Conservation (phyloP, 306 rosid species). For the Citrullus amarus region DNA sequence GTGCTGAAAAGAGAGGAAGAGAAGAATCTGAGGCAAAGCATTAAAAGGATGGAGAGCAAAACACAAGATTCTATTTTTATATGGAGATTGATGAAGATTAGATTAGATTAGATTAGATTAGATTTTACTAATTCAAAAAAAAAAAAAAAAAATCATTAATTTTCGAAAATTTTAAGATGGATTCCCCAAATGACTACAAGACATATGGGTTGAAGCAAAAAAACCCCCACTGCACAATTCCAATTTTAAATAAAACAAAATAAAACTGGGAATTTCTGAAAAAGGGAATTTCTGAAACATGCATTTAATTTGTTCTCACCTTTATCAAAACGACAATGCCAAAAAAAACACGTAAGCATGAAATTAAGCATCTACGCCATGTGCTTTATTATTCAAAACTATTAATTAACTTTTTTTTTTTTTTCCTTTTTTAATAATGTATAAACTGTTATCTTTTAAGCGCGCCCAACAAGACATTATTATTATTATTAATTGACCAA, state of each 20-base stretch:
- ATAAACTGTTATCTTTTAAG: background rate
- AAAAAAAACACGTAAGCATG: background rate
- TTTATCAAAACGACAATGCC: constrained; percentile 2
- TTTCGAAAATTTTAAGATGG: constrained; percentile 2
- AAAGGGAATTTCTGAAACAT: constrained; percentile 4
- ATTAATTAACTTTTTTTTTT: background rate
- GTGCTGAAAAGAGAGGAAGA: no score
- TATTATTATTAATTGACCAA: background rate
- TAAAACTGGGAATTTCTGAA: background rate
- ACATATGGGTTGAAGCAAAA: background rate
- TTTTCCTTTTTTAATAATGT: no score
- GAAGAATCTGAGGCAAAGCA: no score
- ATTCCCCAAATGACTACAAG: constrained; percentile 1
- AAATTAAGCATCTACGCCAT: background rate
- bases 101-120: background rate
- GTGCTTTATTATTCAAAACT: background rate
- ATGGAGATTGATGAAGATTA: background rate
- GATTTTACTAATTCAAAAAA: no score
- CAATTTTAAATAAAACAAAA: background rate
- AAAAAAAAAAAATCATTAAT: no score
- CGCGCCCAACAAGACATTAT: background rate
- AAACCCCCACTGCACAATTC: background rate
- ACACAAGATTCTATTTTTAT: background rate
- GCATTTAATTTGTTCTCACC: background rate
- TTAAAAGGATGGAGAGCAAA: background rate